Evolutionary conservation across 2,329 filamentous ascomycete species (phyloP).

Genomic region (Elsinoe ampelina): DNA sequence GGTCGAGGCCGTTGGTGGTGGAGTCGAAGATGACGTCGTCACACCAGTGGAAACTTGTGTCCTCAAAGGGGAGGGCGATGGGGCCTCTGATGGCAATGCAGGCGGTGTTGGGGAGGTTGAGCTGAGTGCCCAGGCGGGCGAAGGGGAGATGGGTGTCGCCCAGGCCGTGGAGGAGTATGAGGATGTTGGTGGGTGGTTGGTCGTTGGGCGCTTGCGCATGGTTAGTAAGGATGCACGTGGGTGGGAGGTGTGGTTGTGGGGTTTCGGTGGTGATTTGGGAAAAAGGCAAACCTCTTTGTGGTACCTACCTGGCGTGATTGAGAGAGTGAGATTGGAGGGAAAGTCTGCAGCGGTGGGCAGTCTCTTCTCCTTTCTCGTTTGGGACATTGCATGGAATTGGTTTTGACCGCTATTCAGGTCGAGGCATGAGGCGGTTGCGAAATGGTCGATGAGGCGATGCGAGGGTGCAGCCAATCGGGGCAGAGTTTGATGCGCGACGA

Average conservation of each 20-base stretch:
- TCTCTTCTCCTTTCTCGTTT: conserved; percentile 19
- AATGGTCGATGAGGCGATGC: background rate
- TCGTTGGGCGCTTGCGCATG: conserved; percentile 29
- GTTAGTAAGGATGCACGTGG: conserved; percentile 12
- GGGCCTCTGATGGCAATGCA: conserved; percentile 67
- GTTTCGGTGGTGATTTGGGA: conserved; percentile 3
- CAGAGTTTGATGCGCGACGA: background rate
- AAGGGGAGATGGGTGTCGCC: conserved; percentile 67
- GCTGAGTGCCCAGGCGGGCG: conserved; percentile 54
- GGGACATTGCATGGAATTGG: background rate
- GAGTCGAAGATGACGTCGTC: conserved; percentile 51
- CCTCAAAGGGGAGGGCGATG: conserved; percentile 56
- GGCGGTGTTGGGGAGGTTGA: conserved; percentile 68
- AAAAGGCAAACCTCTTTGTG: conserved; percentile 2
- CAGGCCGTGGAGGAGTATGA: conserved; percentile 75
- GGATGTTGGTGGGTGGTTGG: conserved; percentile 60
- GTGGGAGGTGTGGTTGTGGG: conserved; percentile 15
- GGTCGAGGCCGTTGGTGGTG: conserved; percentile 42
- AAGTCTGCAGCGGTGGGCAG: conserved; percentile 37
- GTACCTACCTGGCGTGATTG: conserved; percentile 38
- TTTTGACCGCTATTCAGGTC: background rate
- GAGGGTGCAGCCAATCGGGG: background rate
- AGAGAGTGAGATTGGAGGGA: conserved; percentile 30
- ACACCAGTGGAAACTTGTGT: conserved; percentile 57
- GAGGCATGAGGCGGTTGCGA: background rate